phyloP scores from a whole-genome alignment of 106 monocot species.

The Iris macrosiphon region DNA sequence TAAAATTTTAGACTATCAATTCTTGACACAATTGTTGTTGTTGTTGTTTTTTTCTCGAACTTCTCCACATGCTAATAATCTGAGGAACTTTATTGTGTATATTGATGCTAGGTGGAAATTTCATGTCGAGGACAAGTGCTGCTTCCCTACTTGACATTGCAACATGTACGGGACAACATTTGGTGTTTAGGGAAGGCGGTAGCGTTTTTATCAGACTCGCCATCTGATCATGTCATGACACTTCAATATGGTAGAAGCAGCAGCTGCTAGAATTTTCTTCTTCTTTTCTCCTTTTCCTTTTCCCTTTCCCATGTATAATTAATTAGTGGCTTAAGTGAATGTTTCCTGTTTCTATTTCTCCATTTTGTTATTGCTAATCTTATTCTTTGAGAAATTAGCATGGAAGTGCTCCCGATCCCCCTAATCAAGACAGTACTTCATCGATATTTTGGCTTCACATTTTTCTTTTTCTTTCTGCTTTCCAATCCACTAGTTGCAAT shows the following conservation, averaged over 20 bases:
- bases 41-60: too few species aligned
- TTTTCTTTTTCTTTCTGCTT: constrained; percentile 4
- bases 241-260: constrained; percentile 57
- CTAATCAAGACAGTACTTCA: constrained; percentile 3
- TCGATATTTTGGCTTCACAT: background rate
- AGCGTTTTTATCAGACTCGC: constrained; percentile 11
- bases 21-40: too few species aligned
- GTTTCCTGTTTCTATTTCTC: too few species aligned
- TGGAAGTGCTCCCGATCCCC: too few species aligned
- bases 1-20: too few species aligned
- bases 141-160: constrained; percentile 46
- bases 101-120: constrained; percentile 45
- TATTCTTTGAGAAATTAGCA: constrained; percentile 1
- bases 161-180: constrained; percentile 64
- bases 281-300: background rate
- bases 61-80: too few species aligned
- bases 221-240: constrained; percentile 44
- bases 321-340: background rate
- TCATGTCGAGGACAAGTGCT: constrained; percentile 70
- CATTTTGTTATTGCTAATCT: too few species aligned
- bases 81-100: too few species aligned
- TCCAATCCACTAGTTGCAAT: constrained; percentile 12
- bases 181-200: constrained; percentile 37
- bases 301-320: constrained; percentile 52
- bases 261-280: constrained; percentile 12